phyloP scores from a whole-genome alignment of 73 alveolate species.

The Symbiodinium pilosum region DNA sequence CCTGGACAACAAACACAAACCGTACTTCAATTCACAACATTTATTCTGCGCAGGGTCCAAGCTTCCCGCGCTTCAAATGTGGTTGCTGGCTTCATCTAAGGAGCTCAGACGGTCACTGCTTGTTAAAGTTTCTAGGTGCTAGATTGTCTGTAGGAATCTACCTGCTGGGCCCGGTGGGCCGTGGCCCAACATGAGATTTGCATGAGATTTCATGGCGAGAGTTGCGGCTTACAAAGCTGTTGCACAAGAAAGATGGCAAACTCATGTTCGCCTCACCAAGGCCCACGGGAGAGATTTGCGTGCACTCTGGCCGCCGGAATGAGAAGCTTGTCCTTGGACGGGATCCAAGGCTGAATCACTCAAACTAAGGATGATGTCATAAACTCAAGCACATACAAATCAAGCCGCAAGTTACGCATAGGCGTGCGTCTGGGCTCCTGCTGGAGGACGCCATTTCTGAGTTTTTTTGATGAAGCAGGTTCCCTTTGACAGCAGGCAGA shows the following conservation, averaged over 20 bases:
- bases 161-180: conserved; percentile 43
- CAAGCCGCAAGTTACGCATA: no score
- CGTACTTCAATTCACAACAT: background rate
- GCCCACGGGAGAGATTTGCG: conserved; percentile 2
- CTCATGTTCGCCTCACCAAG: background rate
- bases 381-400: no score
- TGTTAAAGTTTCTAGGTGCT: background rate
- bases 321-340: conserved; percentile 79
- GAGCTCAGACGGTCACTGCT: background rate
- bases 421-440: conserved; percentile 71
- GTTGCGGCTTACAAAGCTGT: background rate
- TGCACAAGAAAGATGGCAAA: background rate
- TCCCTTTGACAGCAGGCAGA: background rate
- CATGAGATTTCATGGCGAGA: background rate
- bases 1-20: no score
- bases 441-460: conserved; percentile 52
- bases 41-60: background rate
- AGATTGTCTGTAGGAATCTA: conserved; percentile 28
- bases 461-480: no score
- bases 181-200: background rate
- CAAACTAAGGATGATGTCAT: no score
- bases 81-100: conserved; percentile 87
- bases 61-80: conserved; percentile 67
- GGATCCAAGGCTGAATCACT: conserved; percentile 23
- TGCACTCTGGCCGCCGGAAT: conserved; percentile 87